Conservation (phyloP, 2,329 filamentous ascomycete species). For the Penicillium psychrosexuale region DNA sequence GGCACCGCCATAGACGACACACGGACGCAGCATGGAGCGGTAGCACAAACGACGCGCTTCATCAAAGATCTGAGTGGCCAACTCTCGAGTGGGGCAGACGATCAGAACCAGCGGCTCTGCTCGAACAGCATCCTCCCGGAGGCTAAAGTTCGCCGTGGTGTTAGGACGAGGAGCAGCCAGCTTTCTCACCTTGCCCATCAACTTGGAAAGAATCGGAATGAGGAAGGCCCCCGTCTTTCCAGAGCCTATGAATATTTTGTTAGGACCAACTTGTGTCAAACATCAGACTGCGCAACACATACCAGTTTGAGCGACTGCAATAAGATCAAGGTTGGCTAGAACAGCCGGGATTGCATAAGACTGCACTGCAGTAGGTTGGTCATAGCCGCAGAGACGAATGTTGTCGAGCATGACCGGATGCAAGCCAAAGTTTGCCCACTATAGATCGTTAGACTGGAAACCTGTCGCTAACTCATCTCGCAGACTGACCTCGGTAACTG, state of each 20-base stretch:
- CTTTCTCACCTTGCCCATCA: conserved; percentile 96
- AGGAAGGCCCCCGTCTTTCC: conserved; percentile 95
- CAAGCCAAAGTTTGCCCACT: conserved; percentile 74
- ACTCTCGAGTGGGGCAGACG: conserved; percentile 80
- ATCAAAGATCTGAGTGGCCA: conserved; percentile 92
- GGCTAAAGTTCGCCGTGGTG: conserved; percentile 52
- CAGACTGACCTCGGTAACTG: conserved; percentile 10
- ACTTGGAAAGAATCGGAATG: conserved; percentile 78
- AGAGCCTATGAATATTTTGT: conserved; percentile 61
- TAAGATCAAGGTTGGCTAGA: conserved; percentile 71
- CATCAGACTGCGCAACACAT: conserved; percentile 32
- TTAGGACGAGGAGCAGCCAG: conserved; percentile 72
- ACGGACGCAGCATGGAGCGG: conserved; percentile 88
- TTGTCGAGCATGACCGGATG: conserved; percentile 83
- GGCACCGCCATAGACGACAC: conserved; percentile 82
- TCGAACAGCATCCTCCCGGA: conserved; percentile 53
- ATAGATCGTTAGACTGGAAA: conserved; percentile 25
- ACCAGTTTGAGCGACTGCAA: conserved; percentile 93
- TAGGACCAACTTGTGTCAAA: background rate
- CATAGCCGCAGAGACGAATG: conserved; percentile 68
- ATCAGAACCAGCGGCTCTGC: conserved; percentile 88
- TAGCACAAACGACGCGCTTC: conserved; percentile 92
- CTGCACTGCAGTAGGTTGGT: conserved; percentile 79
- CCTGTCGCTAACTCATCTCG: background rate
- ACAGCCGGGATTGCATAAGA: conserved; percentile 80